phyloP scores from a whole-genome alignment of 2,329 filamentous ascomycete genomes.

The Fusarium lyarnte region DNA sequence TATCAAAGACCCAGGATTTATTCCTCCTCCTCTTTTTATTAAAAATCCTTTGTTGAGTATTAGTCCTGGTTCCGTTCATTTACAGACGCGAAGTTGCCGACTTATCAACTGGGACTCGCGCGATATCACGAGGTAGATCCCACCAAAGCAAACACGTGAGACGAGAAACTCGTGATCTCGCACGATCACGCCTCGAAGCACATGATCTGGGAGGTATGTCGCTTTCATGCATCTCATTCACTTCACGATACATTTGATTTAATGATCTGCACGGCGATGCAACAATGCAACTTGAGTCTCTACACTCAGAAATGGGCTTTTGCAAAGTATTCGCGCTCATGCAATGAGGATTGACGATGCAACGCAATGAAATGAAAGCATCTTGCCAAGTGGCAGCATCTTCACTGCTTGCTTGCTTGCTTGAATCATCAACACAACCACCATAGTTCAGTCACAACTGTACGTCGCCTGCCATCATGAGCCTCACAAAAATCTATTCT shows the following conservation, averaged over 20 bases:
- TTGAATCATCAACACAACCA: slow-evolving; percentile 5
- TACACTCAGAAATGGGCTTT: background rate
- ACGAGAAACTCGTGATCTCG: slow-evolving; percentile 57
- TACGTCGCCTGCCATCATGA: slow-evolving; percentile 6
- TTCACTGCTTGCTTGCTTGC: background rate
- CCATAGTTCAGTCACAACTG: slow-evolving; percentile 1
- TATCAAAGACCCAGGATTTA: slow-evolving; percentile 15
- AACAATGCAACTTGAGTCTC: background rate
- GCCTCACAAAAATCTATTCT: slow-evolving; percentile 5
- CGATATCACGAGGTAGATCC: slow-evolving; percentile 61
- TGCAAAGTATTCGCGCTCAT: slow-evolving; percentile 13
- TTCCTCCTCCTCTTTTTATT: slow-evolving; percentile 6
- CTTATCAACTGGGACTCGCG: slow-evolving; percentile 47
- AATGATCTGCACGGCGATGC: slow-evolving; percentile 4
- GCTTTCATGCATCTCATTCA: slow-evolving; percentile 42
- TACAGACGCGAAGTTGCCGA: slow-evolving; percentile 37
- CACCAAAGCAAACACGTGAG: slow-evolving; percentile 55
- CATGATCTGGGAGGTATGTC: slow-evolving; percentile 59
- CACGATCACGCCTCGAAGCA: slow-evolving; percentile 46
- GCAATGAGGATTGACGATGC: background rate
- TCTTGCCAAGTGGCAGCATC: slow-evolving; percentile 29
- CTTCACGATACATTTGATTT: slow-evolving; percentile 34
- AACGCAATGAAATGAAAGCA: background rate
- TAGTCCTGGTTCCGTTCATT: background rate
- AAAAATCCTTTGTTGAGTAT: slow-evolving; percentile 9